Base-by-base conservation (phyloP, 495 filamentous ascomycete genomes). In the Xylaria castorea region DNA sequence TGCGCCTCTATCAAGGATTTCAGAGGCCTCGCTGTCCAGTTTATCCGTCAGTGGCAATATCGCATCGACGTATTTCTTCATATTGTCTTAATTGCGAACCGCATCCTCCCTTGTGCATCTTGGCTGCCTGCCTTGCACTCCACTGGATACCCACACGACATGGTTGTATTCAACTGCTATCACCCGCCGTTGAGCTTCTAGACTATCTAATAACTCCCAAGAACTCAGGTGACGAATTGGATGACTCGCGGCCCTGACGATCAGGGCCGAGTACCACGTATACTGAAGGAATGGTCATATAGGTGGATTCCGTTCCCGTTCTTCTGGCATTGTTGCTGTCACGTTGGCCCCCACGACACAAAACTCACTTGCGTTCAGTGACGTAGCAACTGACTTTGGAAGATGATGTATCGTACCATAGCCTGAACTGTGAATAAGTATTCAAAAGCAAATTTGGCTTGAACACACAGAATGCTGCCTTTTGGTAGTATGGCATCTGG, bases 31-130 rank as follows among this genome's bases (percentile, higher is more conserved):
- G 25, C 48, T 44, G 32, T 60, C 36, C 63, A 66, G 70, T 72
- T 72, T 72, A 66, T 67, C 70, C 70, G 50, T 72, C 70, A 50
- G 42, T 72, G 63, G 70, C 46, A 71, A 71, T 55, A 22, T 64
- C 34, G 61, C 60, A 42, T 55, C 36, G 38, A 55, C 48, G 4
- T 65, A 40, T 71, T 44, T 68, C 66, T 57, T 65, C 69, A 65
- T 65, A 71, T 71, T n/a, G 60, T 57, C 60, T 57, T 53, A 57
- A 65, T 71, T 65, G 25, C 69, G 60, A 71, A 71, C 69, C 50
- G 69, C 69, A 65, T 71, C 32, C 68, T 27, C 44, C 67, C 67
- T 30, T 69, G 67, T 46, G 40, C 40, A 61, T 58, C 57, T 71
- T 48, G 30, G 48, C 51, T 25, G 50, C 30, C 65, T 50, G 32